Evolutionary conservation across 2,329 filamentous ascomycete species (phyloP), one percentile per base, ranked within the genome.

Genomic region (Bipolaris bicolor): DNA sequence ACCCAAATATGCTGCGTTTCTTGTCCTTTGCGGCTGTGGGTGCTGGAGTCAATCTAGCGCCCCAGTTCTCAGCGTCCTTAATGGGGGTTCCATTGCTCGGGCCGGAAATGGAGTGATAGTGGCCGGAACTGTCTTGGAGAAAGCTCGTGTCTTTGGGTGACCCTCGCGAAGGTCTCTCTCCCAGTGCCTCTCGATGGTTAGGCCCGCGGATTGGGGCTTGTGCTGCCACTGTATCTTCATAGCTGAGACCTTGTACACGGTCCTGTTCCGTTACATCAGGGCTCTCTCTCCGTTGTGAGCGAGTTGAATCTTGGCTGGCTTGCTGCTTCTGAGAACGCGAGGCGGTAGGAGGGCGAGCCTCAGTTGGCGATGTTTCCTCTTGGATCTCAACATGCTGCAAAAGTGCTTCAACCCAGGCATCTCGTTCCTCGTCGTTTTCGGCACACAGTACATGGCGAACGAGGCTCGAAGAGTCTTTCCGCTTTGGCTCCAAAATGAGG

Each of bases 401-500:
- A 39, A 99, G 81, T 20, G 91, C 89, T 55, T 96, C 90, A 1
- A 99, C 94, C 95, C 95, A 99, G 43, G 89, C 84, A 77, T 99
- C 95, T 58, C 95, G 88, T 79, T 99, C 95, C 57, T 83, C 84
- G 68, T 99, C 95, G 69, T 90, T 98, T 77, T 99, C 95, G 0
- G 95, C 94, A 74, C 95, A 99, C 16, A 99, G 82, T 0, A 99
- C 93, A 74, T 99, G 95, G 63, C 94, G 91, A 22, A 97, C 91
- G 51, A 94, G 84, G 65, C 90, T 92, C 20, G 84, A 88, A 0
- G 92, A 92, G 71, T 99, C 95, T 77, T 97, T 98, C 76, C 92
- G 92, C 81, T 99, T 99, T 1, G 94, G 94, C 72, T 99, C 95
- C 50, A 98, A 76, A 52, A 99, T 90, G 44, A 98, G 81, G 79